A percentile compares a stretch with the other conserved stretches of the same genome.
phyloP scores from a whole-genome alignment of 345 rosid species.

The Eucalyptus camaldulensis region DNA sequence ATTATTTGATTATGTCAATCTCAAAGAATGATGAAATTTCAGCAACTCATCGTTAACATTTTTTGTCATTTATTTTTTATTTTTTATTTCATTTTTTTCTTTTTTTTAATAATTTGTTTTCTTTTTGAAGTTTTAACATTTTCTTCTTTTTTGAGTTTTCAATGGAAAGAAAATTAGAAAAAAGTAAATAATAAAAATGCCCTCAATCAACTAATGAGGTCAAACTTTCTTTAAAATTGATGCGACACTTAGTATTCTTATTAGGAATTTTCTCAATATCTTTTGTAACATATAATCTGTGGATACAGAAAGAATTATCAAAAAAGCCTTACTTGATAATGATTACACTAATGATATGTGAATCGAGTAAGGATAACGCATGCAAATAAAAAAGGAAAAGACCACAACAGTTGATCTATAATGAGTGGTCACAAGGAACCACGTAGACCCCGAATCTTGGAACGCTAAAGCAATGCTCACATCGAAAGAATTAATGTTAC shows the following conservation, averaged over 20 bases:
- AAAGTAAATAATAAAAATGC: no score
- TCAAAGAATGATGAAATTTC: no score
- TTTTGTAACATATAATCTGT: background rate
- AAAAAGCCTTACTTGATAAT: background rate
- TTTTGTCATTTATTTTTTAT: no score
- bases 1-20: no score
- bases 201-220: no score
- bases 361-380: background rate
- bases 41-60: fast-evolving
- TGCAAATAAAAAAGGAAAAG: background rate
- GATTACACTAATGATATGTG: background rate
- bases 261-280: background rate
- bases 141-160: no score
- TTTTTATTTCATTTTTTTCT: fast-evolving
- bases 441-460: background rate
- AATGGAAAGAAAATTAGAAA: no score
- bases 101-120: no score
- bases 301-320: background rate
- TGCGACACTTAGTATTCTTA: fast-evolving
- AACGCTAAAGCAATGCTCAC: background rate
- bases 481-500: background rate
- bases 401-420: background rate
- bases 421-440: no score
- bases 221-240: fast-evolving
- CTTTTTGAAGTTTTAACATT: no score